Base-by-base conservation (phyloP, 1,284 basidiomycete species). In the Cryptococcus sp. region DNA sequence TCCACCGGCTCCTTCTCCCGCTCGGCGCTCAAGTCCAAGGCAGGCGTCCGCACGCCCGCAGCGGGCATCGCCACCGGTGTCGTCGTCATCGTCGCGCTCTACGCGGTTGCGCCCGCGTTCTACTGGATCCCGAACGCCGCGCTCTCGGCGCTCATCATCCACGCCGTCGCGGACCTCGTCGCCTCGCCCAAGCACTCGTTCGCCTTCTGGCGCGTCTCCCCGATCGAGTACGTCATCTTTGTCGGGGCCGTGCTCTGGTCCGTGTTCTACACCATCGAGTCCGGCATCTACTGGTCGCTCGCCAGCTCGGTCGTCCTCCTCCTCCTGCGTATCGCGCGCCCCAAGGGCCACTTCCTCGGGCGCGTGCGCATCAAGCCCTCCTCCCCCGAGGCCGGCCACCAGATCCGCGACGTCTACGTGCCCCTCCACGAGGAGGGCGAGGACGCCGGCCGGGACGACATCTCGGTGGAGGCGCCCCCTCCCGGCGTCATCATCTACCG, bases 1-100 rank as follows among this genome's bases (percentile, higher is more conserved):
- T 91, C 94, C 0, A 98, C 96, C 8, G 96, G 95, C 15, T 98
- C 94, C 0, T 98, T 98, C 83, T 97, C 93, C 40, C 91, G 95
- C 38, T 91, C 93, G 3, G 95, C 95, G 0, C 82, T 98, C 75
- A 93, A 97, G 79, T 87, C 90, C 53, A 96, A 96, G 79, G 94
- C 91, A 0, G 95, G 95, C 58, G 95, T 98, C 20, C 87, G 95
- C 61, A 97, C 95, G 7, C 96, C 95, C 6, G 80, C 88, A 15
- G 93, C 90, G 8, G 95, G 96, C 67, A 84, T 95, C 67, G 77
- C 91, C 66, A 91, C 91, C 13, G 88, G 89, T 51, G 76, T 97
- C 50, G 86, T 94, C 46, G 93, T 98, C 63, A 83, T 98, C 54
- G 87, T 98, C 63, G 92, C 95, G 1, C 80, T 98, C 33, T 98